Percentiles rank a stretch among this genome's conserved stretches.
phyloP scores from a whole-genome alignment of 257 asterid genomes.

The Plantago major region DNA sequence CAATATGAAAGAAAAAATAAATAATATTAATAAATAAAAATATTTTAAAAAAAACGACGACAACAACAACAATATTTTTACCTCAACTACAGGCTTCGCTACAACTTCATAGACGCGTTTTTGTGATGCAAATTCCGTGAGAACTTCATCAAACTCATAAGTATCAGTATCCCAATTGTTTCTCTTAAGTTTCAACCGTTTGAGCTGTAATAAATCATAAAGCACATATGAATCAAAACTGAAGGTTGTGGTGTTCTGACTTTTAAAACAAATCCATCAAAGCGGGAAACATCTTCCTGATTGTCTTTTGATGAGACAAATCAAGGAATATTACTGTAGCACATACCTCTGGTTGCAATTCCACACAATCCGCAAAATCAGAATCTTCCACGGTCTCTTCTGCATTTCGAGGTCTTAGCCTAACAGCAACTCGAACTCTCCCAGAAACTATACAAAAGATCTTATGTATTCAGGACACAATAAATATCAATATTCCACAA shows the following conservation, averaged over 20 bases:
- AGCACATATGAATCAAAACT: slow-evolving; percentile 6
- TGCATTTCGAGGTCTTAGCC: slow-evolving; percentile 77
- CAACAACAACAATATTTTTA: slow-evolving; percentile 11
- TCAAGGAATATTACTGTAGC: background rate
- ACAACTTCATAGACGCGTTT: slow-evolving; percentile 91
- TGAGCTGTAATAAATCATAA: slow-evolving; percentile 46
- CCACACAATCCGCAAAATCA: slow-evolving; percentile 89
- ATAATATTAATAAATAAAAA: no score
- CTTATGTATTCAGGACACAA: slow-evolving; percentile 9
- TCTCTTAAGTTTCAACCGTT: slow-evolving; percentile 69
- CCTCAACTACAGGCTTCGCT: slow-evolving; percentile 97
- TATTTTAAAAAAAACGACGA: background rate
- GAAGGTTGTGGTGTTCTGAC: slow-evolving; percentile 4
- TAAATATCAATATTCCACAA: background rate
- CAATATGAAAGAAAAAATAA: no score
- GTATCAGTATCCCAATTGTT: slow-evolving; percentile 96
- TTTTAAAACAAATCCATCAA: background rate
- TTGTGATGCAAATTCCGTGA: slow-evolving; percentile 81
- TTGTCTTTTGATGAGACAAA: no score
- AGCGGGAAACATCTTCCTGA: no score
- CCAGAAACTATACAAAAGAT: slow-evolving; percentile 49
- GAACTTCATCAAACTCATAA: slow-evolving; percentile 82
- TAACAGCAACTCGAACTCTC: slow-evolving; percentile 83
- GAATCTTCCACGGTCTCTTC: slow-evolving; percentile 79
- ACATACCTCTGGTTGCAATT: slow-evolving; percentile 87